phyloP scores from a whole-genome alignment of 768 basidiomycete genomes.

The Glaciozyma antarctica region DNA sequence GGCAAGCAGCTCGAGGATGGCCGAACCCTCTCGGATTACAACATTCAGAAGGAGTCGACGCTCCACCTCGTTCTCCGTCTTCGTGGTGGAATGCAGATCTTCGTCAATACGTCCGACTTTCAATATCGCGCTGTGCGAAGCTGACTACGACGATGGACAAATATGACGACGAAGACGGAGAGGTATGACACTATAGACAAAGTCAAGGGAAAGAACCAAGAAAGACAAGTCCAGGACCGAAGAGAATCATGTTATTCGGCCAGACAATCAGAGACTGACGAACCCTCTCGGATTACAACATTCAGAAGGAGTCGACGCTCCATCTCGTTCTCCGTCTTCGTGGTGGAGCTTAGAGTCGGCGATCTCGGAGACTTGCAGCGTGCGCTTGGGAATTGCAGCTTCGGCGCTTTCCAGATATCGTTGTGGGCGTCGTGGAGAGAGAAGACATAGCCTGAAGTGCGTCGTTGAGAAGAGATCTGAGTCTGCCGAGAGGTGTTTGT shows the following conservation, averaged over 20 bases:
- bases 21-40: constrained; percentile 54
- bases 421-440: too few relatives aligned
- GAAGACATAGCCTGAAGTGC: too few relatives aligned
- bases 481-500: too few relatives aligned
- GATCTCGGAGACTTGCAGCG: too few relatives aligned
- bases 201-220: constrained; percentile 64
- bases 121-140: constrained; percentile 86
- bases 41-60: constrained; percentile 74
- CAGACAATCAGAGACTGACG: constrained; percentile 87
- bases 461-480: too few relatives aligned
- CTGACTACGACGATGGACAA: constrained; percentile 72
- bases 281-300: constrained; percentile 80
- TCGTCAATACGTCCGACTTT: constrained; percentile 52
- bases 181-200: constrained; percentile 89
- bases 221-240: constrained; percentile 86
- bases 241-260: constrained; percentile 81
- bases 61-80: constrained; percentile 91
- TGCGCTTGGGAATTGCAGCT: too few relatives aligned
- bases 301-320: constrained; percentile 75
- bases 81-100: constrained; percentile 55
- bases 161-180: constrained; percentile 78
- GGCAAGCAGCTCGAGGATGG: too few relatives aligned
- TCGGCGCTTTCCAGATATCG: too few relatives aligned
- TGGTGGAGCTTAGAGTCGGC: constrained; percentile 57
- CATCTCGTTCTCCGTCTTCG: constrained; percentile 87